phyloP scores from a whole-genome alignment of 1,284 basidiomycete genomes.

The Malassezia caprae region DNA sequence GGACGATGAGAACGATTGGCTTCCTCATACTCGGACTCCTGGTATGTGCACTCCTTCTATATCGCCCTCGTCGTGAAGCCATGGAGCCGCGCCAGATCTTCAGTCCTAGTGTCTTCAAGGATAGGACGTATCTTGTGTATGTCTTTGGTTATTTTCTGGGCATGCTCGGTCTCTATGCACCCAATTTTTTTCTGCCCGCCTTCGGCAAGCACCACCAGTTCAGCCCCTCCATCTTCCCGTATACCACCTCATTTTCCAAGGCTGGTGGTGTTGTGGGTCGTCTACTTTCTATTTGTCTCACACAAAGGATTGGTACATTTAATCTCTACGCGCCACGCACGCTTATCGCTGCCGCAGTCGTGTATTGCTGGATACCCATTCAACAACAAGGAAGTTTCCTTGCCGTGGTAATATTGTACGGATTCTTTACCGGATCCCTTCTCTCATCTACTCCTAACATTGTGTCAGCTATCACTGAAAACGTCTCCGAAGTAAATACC shows the following conservation, averaged over 20 bases:
- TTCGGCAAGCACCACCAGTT: constrained; percentile 2
- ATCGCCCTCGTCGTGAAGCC: background rate
- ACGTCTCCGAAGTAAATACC: constrained; percentile 3
- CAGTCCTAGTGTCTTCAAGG: constrained; percentile 12
- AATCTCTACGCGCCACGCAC: constrained; percentile 46
- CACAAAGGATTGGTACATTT: constrained; percentile 45
- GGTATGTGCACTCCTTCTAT: background rate
- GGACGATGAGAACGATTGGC: constrained; percentile 16
- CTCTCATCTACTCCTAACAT: constrained; percentile 24
- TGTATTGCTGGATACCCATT: constrained; percentile 20
- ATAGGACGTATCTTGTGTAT: constrained; percentile 23
- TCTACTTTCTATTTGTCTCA: constrained; percentile 42
- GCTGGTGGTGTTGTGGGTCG: constrained; percentile 41
- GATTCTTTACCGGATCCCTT: constrained; percentile 28
- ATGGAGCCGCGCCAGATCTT: background rate
- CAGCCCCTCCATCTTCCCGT: background rate
- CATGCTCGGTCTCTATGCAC: constrained; percentile 33
- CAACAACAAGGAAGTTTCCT: constrained; percentile 15
- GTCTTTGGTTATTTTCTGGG: constrained; percentile 20
- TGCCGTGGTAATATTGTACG: constrained; percentile 27
- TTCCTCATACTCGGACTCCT: constrained; percentile 17
- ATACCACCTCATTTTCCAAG: constrained; percentile 22
- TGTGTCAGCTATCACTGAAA: constrained; percentile 9
- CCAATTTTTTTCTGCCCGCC: constrained; percentile 20
- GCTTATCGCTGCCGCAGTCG: constrained; percentile 28